A percentile compares a stretch with the other conserved stretches of the same genome.
Conservation (phyloP, 164 flowering plant species). For the Annona cherimola region DNA sequence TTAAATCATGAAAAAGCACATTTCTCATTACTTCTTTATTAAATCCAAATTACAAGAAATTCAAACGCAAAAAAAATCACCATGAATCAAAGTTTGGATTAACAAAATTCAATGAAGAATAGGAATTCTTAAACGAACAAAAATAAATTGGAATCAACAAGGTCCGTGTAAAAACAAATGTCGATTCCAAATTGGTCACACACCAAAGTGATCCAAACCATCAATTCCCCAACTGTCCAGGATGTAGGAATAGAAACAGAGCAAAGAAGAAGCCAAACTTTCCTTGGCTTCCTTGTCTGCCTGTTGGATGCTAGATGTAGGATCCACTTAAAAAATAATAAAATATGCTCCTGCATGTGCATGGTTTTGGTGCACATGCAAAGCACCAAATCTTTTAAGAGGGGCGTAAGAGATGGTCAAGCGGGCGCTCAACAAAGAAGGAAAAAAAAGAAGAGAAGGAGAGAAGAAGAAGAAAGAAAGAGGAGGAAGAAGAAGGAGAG, state of each 20-base stretch:
- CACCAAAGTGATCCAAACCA: neutral
- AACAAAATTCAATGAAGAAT: neutral
- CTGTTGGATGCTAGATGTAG: neutral
- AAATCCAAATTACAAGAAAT: neutral
- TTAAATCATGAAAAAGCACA: too few species aligned
- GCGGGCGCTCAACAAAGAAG: too few species aligned
- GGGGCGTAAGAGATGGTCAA: too few species aligned
- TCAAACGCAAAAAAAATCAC: too few species aligned
- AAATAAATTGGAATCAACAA: neutral
- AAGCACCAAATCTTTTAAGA: too few species aligned
- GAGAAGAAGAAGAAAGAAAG: too few species aligned
- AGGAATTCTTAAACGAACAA: neutral
- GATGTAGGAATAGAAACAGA: neutral
- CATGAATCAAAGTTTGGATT: neutral
- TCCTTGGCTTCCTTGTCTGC: too few species aligned
- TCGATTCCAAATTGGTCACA: neutral
- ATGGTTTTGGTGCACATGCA: too few species aligned
- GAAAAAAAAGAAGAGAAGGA: too few species aligned
- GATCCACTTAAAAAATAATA: too few species aligned
- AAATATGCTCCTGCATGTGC: too few species aligned
- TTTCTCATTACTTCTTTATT: neutral
- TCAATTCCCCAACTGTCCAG: neutral
- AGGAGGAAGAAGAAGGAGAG: too few species aligned
- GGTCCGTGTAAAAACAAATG: neutral
- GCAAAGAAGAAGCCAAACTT: neutral